Conservation (phyloP, 306 rosid genomes). For the Gynostemma pentaphyllum region DNA sequence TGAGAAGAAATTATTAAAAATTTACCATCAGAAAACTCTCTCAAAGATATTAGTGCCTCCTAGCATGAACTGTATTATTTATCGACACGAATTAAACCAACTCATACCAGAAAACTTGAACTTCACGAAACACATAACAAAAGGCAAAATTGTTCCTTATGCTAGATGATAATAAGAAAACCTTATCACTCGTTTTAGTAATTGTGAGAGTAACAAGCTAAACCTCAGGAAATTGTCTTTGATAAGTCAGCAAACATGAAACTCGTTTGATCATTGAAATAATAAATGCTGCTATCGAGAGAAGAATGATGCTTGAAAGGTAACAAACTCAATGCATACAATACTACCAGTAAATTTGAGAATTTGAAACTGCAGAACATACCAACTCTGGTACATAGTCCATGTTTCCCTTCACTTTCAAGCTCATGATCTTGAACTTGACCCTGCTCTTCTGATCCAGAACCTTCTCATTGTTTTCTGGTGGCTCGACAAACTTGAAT, state of each 20-base stretch:
- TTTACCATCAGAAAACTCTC: neutral
- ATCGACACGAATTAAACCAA: neutral
- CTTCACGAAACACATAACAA: neutral
- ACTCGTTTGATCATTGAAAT: neutral
- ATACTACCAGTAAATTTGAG: neutral
- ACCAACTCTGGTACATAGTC: constrained; percentile 89
- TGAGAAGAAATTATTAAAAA: constrained; percentile 7
- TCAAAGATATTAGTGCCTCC: neutral
- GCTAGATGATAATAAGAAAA: neutral
- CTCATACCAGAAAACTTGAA: neutral
- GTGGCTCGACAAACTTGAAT: constrained; percentile 90
- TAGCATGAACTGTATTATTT: neutral
- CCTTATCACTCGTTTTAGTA: neutral
- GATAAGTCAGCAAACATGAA: neutral
- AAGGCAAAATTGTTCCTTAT: neutral
- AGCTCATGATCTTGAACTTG: constrained; percentile 91
- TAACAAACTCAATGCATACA: neutral
- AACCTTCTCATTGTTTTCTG: constrained; percentile 63
- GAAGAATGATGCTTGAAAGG: neutral
- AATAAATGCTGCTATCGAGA: neutral
- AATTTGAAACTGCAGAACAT: constrained; percentile 14
- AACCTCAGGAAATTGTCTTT: neutral
- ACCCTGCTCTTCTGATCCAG: constrained; percentile 68
- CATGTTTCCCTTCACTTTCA: constrained; percentile 71
- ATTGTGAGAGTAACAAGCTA: neutral